Evolutionary conservation across 108 stramenopile species (phyloP).

Genomic region (Aurantiochytrium sp.): DNA sequence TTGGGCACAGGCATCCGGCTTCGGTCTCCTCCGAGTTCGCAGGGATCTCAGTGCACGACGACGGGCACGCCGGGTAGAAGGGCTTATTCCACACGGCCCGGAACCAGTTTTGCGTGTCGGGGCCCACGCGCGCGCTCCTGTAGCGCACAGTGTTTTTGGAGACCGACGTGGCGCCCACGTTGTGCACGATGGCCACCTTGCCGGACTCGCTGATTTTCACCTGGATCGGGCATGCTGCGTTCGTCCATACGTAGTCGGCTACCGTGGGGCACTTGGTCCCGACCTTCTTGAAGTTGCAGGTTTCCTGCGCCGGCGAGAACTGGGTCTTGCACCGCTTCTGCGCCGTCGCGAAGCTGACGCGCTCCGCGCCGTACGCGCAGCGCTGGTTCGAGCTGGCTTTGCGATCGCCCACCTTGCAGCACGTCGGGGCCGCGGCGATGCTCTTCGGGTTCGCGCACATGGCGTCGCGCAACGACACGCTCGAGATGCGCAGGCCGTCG

Average conservation of each 20-base stretch:
- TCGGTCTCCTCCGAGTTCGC: slow-evolving; percentile 42
- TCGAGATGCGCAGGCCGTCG: slow-evolving; percentile 39
- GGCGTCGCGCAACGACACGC: not conserved
- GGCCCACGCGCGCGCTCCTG: too few species aligned
- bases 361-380: slow-evolving; percentile 48
- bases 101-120: too few species aligned
- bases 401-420: slow-evolving; percentile 33
- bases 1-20: slow-evolving; percentile 36
- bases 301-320: not conserved
- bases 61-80: too few species aligned
- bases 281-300: slow-evolving; percentile 28
- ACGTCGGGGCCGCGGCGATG: slow-evolving; percentile 40
- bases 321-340: slow-evolving; percentile 24
- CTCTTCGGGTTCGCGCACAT: slow-evolving; percentile 47
- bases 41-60: slow-evolving; percentile 29
- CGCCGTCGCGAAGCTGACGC: slow-evolving; percentile 30
- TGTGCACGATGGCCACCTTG: slow-evolving; percentile 59
- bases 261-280: slow-evolving; percentile 33
- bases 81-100: too few species aligned
- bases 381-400: not conserved
- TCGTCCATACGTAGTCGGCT: slow-evolving; percentile 56
- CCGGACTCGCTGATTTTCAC: slow-evolving; percentile 60
- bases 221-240: slow-evolving; percentile 46
- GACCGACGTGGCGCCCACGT: not conserved
- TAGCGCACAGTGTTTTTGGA: too few species aligned